Percentiles rank a stretch among this genome's conserved stretches.
phyloP scores from a whole-genome alignment of 305 asterid species.

The Coffea humblotiana region DNA sequence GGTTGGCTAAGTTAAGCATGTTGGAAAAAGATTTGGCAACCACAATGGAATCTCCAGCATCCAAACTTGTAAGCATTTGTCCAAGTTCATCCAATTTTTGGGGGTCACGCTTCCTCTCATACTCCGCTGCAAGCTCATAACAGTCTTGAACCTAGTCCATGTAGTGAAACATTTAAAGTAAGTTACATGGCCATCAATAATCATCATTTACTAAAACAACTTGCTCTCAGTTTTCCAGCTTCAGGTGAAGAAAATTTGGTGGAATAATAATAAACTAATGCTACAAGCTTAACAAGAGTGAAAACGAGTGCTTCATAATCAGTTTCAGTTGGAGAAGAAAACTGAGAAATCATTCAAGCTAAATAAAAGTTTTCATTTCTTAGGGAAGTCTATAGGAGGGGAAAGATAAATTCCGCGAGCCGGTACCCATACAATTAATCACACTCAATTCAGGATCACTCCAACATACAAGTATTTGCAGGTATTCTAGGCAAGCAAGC shows the following conservation, averaged over 20 bases:
- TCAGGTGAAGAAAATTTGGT: not conserved
- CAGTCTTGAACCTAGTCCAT: slow-evolving; percentile 78
- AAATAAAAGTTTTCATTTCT: not conserved
- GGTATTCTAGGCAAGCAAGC: not conserved
- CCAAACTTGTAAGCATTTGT: slow-evolving; percentile 75
- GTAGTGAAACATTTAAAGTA: not conserved
- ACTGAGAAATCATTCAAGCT: not conserved
- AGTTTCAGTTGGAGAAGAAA: not conserved
- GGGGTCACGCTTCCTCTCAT: slow-evolving; percentile 67
- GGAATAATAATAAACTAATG: not conserved
- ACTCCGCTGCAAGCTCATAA: slow-evolving; percentile 90
- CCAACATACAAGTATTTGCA: not conserved
- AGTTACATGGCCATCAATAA: slow-evolving; percentile 1
- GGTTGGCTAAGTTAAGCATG: slow-evolving; percentile 97
- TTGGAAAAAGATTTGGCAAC: slow-evolving; percentile 85
- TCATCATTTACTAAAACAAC: not conserved
- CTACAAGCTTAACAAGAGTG: not conserved
- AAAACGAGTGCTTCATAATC: not conserved
- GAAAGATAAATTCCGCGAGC: not conserved
- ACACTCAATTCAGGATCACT: not conserved
- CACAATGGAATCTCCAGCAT: slow-evolving; percentile 93
- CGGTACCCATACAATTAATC: not conserved
- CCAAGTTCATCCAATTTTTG: slow-evolving; percentile 92
- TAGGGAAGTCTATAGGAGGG: not conserved
- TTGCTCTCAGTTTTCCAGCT: not conserved